phyloP scores from a whole-genome alignment of 2,329 filamentous ascomycete genomes.

The Fusarium coffeatum region DNA sequence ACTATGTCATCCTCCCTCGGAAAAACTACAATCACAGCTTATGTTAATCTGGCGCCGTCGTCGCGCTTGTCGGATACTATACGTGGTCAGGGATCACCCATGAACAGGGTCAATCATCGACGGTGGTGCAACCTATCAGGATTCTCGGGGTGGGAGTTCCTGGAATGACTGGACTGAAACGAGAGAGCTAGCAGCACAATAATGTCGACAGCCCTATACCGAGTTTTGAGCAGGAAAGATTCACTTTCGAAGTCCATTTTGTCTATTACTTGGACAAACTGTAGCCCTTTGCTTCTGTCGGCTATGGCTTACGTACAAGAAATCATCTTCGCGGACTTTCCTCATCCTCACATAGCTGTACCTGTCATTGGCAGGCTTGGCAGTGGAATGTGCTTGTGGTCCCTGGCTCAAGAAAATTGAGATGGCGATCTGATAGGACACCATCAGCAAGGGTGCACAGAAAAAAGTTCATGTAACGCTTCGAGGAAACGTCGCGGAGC shows the following conservation, averaged over 20 bases:
- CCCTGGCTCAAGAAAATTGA: conserved; percentile 22
- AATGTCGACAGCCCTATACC: conserved; percentile 7
- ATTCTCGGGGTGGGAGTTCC: conserved; percentile 1
- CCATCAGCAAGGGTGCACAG: conserved; percentile 26
- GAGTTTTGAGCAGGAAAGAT: background rate
- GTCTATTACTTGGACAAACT: background rate
- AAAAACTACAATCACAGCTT: conserved; percentile 32
- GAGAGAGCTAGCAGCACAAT: background rate
- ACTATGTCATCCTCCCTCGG: conserved; percentile 20
- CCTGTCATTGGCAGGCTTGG: conserved; percentile 32
- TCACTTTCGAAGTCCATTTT: background rate
- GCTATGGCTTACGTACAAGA: background rate
- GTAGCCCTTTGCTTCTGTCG: background rate
- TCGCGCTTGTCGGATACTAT: conserved; percentile 22
- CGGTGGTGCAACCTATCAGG: conserved; percentile 40
- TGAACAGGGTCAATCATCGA: conserved; percentile 30
- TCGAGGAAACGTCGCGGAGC: conserved; percentile 22
- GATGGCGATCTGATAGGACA: conserved; percentile 45
- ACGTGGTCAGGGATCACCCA: conserved; percentile 36
- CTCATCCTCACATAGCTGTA: conserved; percentile 14
- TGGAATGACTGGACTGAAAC: conserved; percentile 8
- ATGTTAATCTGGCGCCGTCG: conserved; percentile 30
- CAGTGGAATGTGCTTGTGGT: conserved; percentile 18
- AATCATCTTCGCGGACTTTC: background rate
- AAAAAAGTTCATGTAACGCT: conserved; percentile 25